Evolutionary conservation across 1,284 basidiomycete genomes (phyloP).

Genomic region (Sparassis latifolia): DNA sequence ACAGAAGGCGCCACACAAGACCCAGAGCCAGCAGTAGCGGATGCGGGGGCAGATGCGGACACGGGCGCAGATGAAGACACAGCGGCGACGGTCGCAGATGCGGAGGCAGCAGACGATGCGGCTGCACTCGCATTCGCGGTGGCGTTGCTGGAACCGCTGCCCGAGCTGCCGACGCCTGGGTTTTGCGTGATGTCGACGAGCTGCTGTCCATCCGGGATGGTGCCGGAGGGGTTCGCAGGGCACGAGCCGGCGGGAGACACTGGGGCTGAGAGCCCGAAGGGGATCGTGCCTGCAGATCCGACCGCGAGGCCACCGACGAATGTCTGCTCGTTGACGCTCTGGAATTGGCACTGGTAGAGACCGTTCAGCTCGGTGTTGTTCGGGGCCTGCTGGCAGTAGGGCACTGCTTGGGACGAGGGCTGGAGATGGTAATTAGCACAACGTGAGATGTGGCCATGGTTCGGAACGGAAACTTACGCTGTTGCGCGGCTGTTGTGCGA

Average conservation of each 20-base stretch:
- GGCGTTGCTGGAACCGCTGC: background rate
- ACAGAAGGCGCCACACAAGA: background rate
- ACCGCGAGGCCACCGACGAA: conserved; percentile 26
- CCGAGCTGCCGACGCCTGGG: conserved; percentile 28
- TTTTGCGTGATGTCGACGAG: conserved; percentile 36
- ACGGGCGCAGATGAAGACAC: background rate
- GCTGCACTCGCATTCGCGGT: conserved; percentile 9
- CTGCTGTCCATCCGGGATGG: conserved; percentile 45
- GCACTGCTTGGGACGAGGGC: conserved; percentile 31
- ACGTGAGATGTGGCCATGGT: background rate
- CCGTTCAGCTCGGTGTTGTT: conserved; percentile 34
- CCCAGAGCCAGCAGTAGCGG: too few relatives aligned
- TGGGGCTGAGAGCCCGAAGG: conserved; percentile 27
- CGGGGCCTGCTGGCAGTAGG: conserved; percentile 34
- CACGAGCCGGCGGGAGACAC: conserved; percentile 34
- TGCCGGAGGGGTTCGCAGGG: conserved; percentile 31
- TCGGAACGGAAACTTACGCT: conserved; percentile 23
- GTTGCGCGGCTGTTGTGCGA: conserved; percentile 54
- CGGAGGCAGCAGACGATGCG: conserved; percentile 4
- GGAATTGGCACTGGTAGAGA: conserved; percentile 39
- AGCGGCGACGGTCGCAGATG: conserved; percentile 2
- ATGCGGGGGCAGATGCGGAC: background rate
- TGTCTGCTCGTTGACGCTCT: conserved; percentile 24
- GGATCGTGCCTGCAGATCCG: conserved; percentile 30
- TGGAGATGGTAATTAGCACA: conserved; percentile 7